Conservation (phyloP, 78 protist genomes). For the Dictyostelium capitatum region DNA sequence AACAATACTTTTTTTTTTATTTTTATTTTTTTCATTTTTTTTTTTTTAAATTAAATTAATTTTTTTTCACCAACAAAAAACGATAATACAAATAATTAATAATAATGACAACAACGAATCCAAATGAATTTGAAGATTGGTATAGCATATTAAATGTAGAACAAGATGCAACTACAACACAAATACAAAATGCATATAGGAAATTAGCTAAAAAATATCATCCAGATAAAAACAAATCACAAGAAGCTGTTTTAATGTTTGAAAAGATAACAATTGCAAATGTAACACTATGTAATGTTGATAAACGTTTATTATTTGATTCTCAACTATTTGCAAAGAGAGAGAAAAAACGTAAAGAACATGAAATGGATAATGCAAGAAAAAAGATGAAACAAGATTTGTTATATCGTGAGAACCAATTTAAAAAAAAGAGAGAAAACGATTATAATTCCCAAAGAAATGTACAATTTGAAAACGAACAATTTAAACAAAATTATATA, state of each 20-base stretch:
- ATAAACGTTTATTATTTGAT: conserved; percentile 23
- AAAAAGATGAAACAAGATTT: conserved; percentile 55
- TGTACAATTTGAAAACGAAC: neutral
- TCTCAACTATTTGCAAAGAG: conserved; percentile 1
- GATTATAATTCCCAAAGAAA: neutral
- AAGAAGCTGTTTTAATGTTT: conserved; percentile 74
- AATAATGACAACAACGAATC: neutral
- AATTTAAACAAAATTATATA: conserved; percentile 19
- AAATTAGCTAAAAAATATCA: conserved; percentile 54
- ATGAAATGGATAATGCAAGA: conserved; percentile 48
- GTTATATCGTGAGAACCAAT: neutral
- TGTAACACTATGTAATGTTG: conserved; percentile 16
- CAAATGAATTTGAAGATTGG: conserved; percentile 44
- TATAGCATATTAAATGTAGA: conserved; percentile 11
- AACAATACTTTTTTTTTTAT: no score
- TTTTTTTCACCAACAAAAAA: neutral
- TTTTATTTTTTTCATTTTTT: no score
- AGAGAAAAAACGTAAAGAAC: conserved; percentile 51
- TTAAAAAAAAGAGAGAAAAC: conserved; percentile 33
- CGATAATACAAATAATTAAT: neutral
- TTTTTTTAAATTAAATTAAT: no score
- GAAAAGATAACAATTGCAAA: conserved; percentile 70
- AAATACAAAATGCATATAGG: conserved; percentile 76
- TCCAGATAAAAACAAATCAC: conserved; percentile 81
- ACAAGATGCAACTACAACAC: conserved; percentile 50